Base-by-base conservation (phyloP, 164 flowering plant genomes). In the Chimonanthus salicifolius region DNA sequence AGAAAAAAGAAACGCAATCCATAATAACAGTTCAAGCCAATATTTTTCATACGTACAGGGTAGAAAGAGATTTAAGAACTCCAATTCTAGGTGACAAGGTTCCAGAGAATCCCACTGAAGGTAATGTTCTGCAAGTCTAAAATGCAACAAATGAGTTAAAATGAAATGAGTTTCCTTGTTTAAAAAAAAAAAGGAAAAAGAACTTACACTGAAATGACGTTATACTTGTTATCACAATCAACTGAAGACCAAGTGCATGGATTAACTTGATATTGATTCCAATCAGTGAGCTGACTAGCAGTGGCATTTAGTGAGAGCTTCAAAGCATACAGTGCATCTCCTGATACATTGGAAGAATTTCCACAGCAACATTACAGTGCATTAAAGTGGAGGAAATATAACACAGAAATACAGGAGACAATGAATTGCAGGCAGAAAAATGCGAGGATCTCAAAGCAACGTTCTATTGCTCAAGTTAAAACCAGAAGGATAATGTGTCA, bases 221-320 rank as follows among this genome's bases (percentile, higher is more conserved):
- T 74, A 69, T 7, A 4, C 43, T 74, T 74, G 47, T 46, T 3
- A 43, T 87, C 88, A 77, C 99, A 91, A 10, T 15, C 72, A 70
- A 95, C 84, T 78, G 85, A 85, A 33, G 93, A 72, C 99, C 97
- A 92, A 79, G 95, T 87, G 82, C 99, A 94, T 51, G 99, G 99
- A 67, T 83, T 89, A 71, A 92, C 97, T 83, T 73, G 91, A 82
- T 86, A 78, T 33, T 21, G 83, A 72, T 90, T 87, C 99, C 99
- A 94, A 78, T 92, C 89, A 44, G 67, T 0, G 47, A 94, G 94
- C 82, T 87, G 94, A 80, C 9, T 33, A 13, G 54, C 9, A 46
- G 92, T 77, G 79, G 84, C 93, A 76, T 84, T 88, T 49, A 94
- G 67, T 47, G 97, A 85, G 47, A 0, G 62, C 82, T 69, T 91